phyloP scores from a whole-genome alignment of 2,329 filamentous ascomycete genomes.

The Chaetomium sp. region DNA sequence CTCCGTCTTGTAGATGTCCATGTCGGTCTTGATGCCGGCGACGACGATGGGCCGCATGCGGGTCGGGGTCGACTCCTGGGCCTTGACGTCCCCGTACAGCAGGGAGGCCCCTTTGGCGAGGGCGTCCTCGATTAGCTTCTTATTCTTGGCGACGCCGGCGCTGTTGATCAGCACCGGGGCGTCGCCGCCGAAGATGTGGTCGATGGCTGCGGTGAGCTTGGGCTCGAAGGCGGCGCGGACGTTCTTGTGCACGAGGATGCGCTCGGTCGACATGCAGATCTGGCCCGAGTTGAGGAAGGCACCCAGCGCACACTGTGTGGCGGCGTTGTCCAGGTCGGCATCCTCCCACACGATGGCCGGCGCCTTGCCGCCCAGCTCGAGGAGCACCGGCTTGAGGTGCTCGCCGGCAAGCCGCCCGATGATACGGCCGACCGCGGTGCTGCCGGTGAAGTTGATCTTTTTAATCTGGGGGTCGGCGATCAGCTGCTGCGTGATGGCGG shows the following conservation, averaged over 20 bases:
- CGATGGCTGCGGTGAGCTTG: slow-evolving; percentile 45
- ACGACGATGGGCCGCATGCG: slow-evolving; percentile 63
- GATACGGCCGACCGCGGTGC: slow-evolving; percentile 71
- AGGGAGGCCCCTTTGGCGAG: slow-evolving; percentile 64
- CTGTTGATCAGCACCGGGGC: slow-evolving; percentile 70
- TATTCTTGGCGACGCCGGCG: slow-evolving; percentile 66
- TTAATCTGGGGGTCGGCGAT: slow-evolving; percentile 68
- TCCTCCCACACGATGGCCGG: slow-evolving; percentile 78
- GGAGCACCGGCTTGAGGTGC: slow-evolving; percentile 74
- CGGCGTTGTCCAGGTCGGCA: slow-evolving; percentile 73
- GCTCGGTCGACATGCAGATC: slow-evolving; percentile 84
- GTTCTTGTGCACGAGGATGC: slow-evolving; percentile 61
- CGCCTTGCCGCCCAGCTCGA: slow-evolving; percentile 84
- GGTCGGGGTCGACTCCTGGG: slow-evolving; percentile 37
- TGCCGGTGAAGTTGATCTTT: slow-evolving; percentile 88
- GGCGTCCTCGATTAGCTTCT: slow-evolving; percentile 68
- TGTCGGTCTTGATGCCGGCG: slow-evolving; percentile 61
- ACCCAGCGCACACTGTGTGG: slow-evolving; percentile 66
- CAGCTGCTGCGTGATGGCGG: slow-evolving; percentile 65
- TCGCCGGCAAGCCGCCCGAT: slow-evolving; percentile 71
- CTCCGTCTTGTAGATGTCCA: slow-evolving; percentile 76
- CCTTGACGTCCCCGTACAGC: slow-evolving; percentile 44
- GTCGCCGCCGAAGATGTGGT: slow-evolving; percentile 56
- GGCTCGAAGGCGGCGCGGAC: slow-evolving; percentile 51
- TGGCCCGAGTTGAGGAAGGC: slow-evolving; percentile 76